These are phyloP conservation scores for Astrothelium subdiscretum DNA, from an alignment of 495 filamentous ascomycete species.

Conservation along the genomic window DNA sequence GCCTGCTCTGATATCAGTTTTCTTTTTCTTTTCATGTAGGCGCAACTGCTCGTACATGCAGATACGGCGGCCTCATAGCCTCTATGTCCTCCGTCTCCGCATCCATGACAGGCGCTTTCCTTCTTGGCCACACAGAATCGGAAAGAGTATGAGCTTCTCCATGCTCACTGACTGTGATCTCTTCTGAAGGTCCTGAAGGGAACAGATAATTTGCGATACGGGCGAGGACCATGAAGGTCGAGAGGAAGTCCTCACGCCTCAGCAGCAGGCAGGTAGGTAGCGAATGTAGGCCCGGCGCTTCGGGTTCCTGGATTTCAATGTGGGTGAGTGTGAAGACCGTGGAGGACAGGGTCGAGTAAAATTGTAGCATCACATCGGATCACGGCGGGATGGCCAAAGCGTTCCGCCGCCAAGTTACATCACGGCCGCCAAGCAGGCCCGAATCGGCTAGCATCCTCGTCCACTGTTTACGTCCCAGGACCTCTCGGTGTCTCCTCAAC, in stretches of 20 bases:
- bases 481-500: constrained; percentile 9
- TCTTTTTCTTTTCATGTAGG: neutral
- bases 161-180: constrained; percentile 22
- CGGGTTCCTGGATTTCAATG: neutral
- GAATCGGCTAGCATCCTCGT: neutral
- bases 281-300: neutral
- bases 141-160: constrained; percentile 8
- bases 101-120: constrained; percentile 1
- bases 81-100: constrained; percentile 15
- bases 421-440: neutral
- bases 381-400: neutral
- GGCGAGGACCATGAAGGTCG: constrained; percentile 27
- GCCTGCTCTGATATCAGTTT: constrained; percentile 40
- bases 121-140: constrained; percentile 7
- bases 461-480: constrained; percentile 1
- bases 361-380: neutral
- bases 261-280: constrained; percentile 5
- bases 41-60: constrained; percentile 14
- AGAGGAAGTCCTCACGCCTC: constrained; percentile 3
- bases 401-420: neutral
- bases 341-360: neutral
- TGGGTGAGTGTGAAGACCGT: too few relatives aligned
- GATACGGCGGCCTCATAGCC: constrained; percentile 23
- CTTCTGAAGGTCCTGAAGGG: constrained; percentile 8
- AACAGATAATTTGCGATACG: constrained; percentile 24